Conservation (phyloP, 2,329 filamentous ascomycete genomes). For the Fusarium sp. region DNA sequence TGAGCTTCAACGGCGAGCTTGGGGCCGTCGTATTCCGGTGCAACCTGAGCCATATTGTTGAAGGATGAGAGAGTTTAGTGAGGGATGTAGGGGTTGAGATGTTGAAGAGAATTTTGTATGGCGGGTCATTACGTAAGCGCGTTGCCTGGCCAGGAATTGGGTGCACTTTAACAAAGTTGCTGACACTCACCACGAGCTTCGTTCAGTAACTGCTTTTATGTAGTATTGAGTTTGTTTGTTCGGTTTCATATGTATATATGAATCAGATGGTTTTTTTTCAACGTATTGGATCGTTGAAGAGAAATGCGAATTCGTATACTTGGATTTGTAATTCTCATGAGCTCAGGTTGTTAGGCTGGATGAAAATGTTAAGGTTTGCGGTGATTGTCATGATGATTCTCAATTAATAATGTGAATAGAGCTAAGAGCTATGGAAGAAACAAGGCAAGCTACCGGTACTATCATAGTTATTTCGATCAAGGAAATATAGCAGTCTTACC, state of each 20-base stretch:
- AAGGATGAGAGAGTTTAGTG: conserved; percentile 14
- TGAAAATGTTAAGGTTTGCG: background rate
- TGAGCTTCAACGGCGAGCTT: conserved; percentile 71
- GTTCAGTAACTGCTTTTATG: background rate
- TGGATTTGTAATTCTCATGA: background rate
- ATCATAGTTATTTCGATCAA: background rate
- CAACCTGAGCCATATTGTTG: conserved; percentile 48
- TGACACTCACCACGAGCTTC: background rate
- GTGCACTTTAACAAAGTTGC: background rate
- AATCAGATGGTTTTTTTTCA: background rate
- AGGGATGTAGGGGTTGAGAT: conserved; percentile 11
- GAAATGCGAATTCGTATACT: background rate
- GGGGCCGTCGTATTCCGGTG: conserved; percentile 52
- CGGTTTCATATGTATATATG: background rate
- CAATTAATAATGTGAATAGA: background rate
- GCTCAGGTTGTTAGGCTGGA: background rate
- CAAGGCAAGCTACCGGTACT: background rate
- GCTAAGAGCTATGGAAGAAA: background rate
- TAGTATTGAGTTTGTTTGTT: background rate
- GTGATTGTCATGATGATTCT: background rate
- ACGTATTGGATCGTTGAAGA: background rate
- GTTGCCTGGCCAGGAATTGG: conserved; percentile 15
- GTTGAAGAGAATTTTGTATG: conserved; percentile 30
- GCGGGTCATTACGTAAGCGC: conserved; percentile 35
- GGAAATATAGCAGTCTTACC: background rate